phyloP scores from a whole-genome alignment of 805 yeast species.

The Candida takata region DNA sequence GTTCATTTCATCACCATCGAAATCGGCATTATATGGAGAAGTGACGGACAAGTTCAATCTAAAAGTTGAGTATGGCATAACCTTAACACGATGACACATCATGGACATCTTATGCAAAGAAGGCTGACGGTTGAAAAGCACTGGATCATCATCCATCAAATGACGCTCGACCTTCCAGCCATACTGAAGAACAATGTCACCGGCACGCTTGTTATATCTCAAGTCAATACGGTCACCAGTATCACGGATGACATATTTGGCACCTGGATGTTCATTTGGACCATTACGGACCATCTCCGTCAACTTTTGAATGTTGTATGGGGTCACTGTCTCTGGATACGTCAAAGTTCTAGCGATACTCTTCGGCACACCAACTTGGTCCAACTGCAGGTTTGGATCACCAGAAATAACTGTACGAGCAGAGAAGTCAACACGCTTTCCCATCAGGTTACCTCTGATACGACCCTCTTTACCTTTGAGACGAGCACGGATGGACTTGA shows the following conservation, averaged over 20 bases:
- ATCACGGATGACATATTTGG: conserved; percentile 95
- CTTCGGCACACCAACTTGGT: conserved; percentile 98
- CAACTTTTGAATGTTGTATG: conserved; percentile 88
- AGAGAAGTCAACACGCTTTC: conserved; percentile 98
- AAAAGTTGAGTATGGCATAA: conserved; percentile 98
- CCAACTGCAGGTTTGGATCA: conserved; percentile 95
- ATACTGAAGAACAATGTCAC: conserved; percentile 94
- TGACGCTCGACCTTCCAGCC: conserved; percentile 99
- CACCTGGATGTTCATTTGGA: conserved; percentile 99
- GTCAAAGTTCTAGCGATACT: conserved; percentile 93
- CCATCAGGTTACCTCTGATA: conserved; percentile 97
- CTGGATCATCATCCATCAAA: conserved; percentile 96
- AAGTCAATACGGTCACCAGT: conserved; percentile 98
- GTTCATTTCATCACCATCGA: conserved; percentile 99
- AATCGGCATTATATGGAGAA: conserved; percentile 99
- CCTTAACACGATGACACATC: conserved; percentile 99
- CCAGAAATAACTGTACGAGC: conserved; percentile 99
- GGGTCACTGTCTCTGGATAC: conserved; percentile 97
- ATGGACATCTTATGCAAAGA: conserved; percentile 98
- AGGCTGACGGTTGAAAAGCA: conserved; percentile 97
- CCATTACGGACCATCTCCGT: conserved; percentile 95
- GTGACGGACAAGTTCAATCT: conserved; percentile 95
- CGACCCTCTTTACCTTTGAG: conserved; percentile 99
- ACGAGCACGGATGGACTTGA: conserved; percentile 98
- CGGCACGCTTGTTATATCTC: conserved; percentile 95